Percentiles rank a stretch among this genome's conserved stretches.
These are phyloP conservation scores for Edaphochlamys debaryana DNA, from an alignment of 139 green algal genomes.

Conservation along the genomic window DNA sequence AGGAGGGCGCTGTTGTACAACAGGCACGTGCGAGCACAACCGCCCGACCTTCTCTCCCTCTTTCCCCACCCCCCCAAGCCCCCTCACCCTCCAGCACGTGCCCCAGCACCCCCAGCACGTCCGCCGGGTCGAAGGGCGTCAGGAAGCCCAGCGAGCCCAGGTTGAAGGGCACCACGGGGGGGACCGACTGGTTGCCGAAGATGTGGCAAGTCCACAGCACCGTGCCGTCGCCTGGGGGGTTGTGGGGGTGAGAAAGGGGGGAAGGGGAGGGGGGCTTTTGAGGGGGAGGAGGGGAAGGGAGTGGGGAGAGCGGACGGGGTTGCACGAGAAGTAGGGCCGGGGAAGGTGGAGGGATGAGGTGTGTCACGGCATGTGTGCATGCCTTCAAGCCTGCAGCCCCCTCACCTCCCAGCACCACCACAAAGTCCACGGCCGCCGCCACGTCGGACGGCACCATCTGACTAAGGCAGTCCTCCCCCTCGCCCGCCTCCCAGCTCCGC, in stretches of 20 bases:
- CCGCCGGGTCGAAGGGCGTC: slow-evolving; percentile 72
- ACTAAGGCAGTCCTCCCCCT: neutral
- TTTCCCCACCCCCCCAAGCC: no score
- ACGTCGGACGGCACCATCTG: slow-evolving; percentile 59
- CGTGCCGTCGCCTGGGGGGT: slow-evolving; percentile 82
- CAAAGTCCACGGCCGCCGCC: slow-evolving; percentile 76
- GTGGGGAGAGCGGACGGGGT: neutral
- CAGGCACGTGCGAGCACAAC: no score
- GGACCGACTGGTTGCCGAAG: slow-evolving; percentile 79
- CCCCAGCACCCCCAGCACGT: slow-evolving; percentile 32
- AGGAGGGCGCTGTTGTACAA: no score
- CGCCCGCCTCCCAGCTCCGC: slow-evolving; percentile 10
- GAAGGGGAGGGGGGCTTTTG: neutral
- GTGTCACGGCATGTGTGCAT: no score
- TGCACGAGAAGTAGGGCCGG: neutral
- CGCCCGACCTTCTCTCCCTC: no score
- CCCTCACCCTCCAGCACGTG: slow-evolving; percentile 54
- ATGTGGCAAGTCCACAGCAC: slow-evolving; percentile 91
- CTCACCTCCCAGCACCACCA: slow-evolving; percentile 83
- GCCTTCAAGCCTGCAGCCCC: no score
- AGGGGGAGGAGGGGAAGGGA: neutral
- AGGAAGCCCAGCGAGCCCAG: slow-evolving; percentile 94
- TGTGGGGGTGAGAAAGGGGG: no score
- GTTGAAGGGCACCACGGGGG: slow-evolving; percentile 87
- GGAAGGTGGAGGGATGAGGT: no score